These are phyloP conservation scores for Diaporthe aspalathi DNA, from an alignment of 2,329 filamentous ascomycete species.

Conservation along the genomic window DNA sequence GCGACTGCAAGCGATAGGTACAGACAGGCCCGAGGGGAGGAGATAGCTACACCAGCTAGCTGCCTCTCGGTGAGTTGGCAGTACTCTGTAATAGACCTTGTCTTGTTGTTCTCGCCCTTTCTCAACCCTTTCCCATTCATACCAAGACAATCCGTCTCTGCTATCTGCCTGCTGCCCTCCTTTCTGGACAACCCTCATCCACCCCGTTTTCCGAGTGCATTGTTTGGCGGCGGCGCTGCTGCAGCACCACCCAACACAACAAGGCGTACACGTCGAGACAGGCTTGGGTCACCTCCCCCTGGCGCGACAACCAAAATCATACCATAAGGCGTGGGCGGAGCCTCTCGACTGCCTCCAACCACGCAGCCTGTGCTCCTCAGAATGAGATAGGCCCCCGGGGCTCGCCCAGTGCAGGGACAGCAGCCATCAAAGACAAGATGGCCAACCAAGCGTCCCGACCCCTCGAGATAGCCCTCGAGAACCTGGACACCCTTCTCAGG, in stretches of 20 bases:
- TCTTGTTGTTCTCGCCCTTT: conserved; percentile 1
- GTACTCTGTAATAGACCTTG: neutral
- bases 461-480: conserved; percentile 64
- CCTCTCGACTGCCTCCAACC: conserved; percentile 7
- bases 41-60: conserved; percentile 23
- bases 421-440: conserved; percentile 42
- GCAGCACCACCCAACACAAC: conserved; percentile 16
- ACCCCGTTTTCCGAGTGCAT: neutral
- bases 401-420: conserved; percentile 37
- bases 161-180: neutral
- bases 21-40: neutral
- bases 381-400: conserved; percentile 35
- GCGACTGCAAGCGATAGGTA: conserved; percentile 19
- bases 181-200: neutral
- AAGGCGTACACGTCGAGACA: conserved; percentile 8
- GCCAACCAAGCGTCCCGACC: conserved; percentile 55
- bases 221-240: neutral
- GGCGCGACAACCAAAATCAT: neutral
- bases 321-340: conserved; percentile 7
- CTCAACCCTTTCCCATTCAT: neutral
- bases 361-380: conserved; percentile 23
- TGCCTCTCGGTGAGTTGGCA: conserved; percentile 20
- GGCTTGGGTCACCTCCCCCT: neutral
- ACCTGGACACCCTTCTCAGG: conserved; percentile 65
- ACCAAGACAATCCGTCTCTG: neutral